Conservation (phyloP, 371 early-diverging fungal species). For the Apophysomyces ossiformis region DNA sequence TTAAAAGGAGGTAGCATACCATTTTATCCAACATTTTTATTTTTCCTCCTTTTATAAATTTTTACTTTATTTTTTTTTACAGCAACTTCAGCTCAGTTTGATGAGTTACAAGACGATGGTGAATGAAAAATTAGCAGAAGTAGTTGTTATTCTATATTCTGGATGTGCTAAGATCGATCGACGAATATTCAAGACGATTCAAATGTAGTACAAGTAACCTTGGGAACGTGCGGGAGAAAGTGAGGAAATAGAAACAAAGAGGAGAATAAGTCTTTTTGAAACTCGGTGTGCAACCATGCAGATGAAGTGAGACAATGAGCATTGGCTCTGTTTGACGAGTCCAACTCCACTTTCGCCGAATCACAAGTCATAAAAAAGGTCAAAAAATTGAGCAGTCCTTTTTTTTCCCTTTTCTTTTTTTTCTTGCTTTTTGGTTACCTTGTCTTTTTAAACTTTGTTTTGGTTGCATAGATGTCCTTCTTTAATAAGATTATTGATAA, state of each 20-base stretch:
- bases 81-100: no score
- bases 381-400: constrained; percentile 18
- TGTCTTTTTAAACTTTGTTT: constrained; percentile 8
- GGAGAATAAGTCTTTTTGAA: background rate
- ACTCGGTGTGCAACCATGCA: constrained; percentile 11
- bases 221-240: no score
- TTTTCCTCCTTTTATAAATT: no score
- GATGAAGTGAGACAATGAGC: background rate
- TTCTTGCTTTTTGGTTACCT: constrained; percentile 2
- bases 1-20: no score
- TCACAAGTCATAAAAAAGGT: background rate
- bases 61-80: no score
- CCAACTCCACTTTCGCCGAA: constrained; percentile 1
- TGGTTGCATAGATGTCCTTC: constrained; percentile 19
- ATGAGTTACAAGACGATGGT: no score
- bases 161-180: no score
- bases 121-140: no score
- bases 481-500: constrained; percentile 35
- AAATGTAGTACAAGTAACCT: no score
- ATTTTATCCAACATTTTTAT: no score
- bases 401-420: constrained; percentile 12
- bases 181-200: no score
- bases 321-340: background rate
- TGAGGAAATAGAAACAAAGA: background rate
- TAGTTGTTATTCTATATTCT: no score